Evolutionary conservation across 345 rosid species (phyloP).

Genomic region (Acer yangbiense): DNA sequence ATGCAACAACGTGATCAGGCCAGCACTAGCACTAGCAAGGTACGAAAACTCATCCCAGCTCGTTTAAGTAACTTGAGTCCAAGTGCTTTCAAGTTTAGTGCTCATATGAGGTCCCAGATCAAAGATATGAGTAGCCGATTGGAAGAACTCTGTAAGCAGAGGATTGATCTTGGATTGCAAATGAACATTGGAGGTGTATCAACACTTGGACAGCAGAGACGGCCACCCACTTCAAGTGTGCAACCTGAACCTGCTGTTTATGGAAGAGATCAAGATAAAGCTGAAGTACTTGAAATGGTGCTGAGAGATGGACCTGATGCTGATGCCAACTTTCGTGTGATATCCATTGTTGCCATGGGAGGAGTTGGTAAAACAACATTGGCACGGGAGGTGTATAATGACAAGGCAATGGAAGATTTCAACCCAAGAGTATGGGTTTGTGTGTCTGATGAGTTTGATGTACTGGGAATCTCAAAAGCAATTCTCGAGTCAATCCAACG

Average conservation of each 20-base stretch:
- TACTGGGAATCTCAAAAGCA: not conserved
- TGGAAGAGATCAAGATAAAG: conserved; percentile 7
- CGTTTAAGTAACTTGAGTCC: not conserved
- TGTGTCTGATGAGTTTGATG: not conserved
- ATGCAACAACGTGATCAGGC: not conserved
- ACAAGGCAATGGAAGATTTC: not conserved
- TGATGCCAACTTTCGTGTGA: not conserved
- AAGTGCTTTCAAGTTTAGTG: not conserved
- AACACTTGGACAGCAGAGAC: not conserved
- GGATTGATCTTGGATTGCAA: not conserved
- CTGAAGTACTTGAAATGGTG: not conserved
- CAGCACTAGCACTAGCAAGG: not conserved
- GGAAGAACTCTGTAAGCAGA: not conserved
- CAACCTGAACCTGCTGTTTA: not conserved
- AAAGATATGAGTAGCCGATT: not conserved
- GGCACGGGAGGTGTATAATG: not conserved
- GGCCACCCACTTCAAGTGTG: not conserved
- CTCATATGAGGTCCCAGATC: not conserved
- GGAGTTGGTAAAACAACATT: not conserved
- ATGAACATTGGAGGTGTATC: not conserved
- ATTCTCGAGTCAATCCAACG: not conserved
- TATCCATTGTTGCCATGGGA: not conserved
- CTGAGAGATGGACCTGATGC: not conserved
- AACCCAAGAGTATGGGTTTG: not conserved
- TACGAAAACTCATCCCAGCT: not conserved